Evolutionary conservation across 2,329 filamentous ascomycete genomes (phyloP), one percentile per base, ranked within the genome.

Genomic region (Lecanicillium sp.): DNA sequence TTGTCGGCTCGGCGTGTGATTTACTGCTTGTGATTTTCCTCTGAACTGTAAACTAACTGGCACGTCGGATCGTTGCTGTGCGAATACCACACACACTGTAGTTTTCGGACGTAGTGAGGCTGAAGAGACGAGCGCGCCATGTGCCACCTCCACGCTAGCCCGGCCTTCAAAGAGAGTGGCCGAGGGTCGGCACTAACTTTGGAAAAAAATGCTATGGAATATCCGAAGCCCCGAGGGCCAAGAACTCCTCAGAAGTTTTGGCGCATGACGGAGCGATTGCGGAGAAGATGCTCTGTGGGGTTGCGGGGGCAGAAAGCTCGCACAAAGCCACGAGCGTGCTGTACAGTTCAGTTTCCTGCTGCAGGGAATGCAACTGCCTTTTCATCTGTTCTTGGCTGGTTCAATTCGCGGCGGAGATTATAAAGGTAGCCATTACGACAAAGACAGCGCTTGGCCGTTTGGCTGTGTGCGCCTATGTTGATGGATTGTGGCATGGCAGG

Each of bases 1-100:
- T 64, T 35, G 5, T 20, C 15, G 17, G 10, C 2, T 19, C 20
- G n/a, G n/a, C n/a, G n/a, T n/a, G n/a, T n/a, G n/a, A n/a, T n/a
- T n/a, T n/a, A n/a, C n/a, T n/a, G n/a, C n/a, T 32, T 26, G 42
- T 32, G 30, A 17, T 19, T 15, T 39, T 4, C 36, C 20, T 39
- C 8, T 30, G 8, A 4, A 5, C n/a, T n/a, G n/a, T n/a, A n/a
- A 35, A 4, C 19, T 14, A 35, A 35, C 32, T 39, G 15, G 5
- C 12, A 39, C 36, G 36, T 39, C 20, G 36, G 15, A 17, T 19
- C 20, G n/a, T 39, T 5, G n/a, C n/a, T n/a, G n/a, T n/a, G n/a
- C n/a, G n/a, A n/a, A n/a, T n/a, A n/a, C n/a, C n/a, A n/a, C n/a
- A n/a, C n/a, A n/a, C n/a, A 19, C 23, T 26, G 35, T n/a, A 14